Percentiles rank a stretch among this genome's conserved stretches.
phyloP scores from a whole-genome alignment of 805 yeast genomes.

The Candida nemodendra region DNA sequence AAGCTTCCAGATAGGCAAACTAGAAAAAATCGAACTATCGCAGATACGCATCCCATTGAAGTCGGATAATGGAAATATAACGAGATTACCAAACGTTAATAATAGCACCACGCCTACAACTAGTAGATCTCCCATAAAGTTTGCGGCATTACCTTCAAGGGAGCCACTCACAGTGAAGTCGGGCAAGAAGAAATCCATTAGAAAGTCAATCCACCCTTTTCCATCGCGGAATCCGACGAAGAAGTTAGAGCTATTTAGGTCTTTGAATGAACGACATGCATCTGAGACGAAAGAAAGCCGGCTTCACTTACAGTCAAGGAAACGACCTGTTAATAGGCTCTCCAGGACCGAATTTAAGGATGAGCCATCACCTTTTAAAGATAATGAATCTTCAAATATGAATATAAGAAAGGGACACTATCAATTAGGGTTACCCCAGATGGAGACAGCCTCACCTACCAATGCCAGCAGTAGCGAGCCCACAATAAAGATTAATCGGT shows the following conservation, averaged over 20 bases:
- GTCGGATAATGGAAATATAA: conserved; percentile 8
- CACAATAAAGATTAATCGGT: conserved; percentile 27
- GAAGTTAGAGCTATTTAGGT: conserved; percentile 1
- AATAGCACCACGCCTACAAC: conserved; percentile 24
- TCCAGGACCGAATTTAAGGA: conserved; percentile 4
- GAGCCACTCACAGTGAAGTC: conserved; percentile 32
- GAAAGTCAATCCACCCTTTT: conserved; percentile 18
- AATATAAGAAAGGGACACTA: conserved; percentile 10
- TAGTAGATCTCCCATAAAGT: conserved; percentile 31
- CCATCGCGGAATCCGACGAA: not conserved
- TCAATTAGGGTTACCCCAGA: conserved; percentile 24
- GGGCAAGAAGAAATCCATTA: conserved; percentile 24
- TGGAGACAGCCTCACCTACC: conserved; percentile 15
- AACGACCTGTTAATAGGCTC: not conserved
- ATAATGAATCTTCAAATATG: conserved; percentile 5
- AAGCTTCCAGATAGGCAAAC: conserved; percentile 24
- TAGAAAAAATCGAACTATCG: conserved; percentile 31
- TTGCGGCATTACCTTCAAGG: conserved; percentile 33
- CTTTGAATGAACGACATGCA: not conserved
- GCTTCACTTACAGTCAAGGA: not conserved
- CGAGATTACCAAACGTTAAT: conserved; percentile 16
- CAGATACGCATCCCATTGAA: conserved; percentile 26
- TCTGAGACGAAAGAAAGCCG: not conserved
- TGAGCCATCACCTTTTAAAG: conserved; percentile 25
- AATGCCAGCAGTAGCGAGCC: conserved; percentile 28